phyloP scores from a whole-genome alignment of 208 protist species.

The Acanthamoeba healyi region DNA sequence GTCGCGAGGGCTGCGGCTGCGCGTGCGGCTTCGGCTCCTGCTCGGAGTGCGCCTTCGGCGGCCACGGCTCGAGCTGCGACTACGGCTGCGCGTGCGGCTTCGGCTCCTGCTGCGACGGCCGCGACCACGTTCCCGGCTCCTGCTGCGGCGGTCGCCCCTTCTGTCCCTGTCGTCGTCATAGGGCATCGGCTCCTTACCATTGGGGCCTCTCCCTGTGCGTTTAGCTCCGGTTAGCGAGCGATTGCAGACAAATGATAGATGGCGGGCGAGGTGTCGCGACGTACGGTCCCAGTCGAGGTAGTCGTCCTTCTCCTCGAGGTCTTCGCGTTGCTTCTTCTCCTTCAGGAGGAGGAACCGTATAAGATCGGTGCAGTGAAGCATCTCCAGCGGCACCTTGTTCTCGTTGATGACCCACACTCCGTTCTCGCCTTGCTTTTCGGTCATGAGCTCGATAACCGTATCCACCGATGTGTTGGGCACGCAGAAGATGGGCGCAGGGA shows the following conservation, averaged over 20 bases:
- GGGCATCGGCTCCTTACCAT: neutral
- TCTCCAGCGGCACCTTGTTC: slow-evolving; percentile 44
- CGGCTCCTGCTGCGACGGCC: neutral
- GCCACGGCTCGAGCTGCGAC: neutral
- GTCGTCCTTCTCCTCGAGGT: slow-evolving; percentile 13
- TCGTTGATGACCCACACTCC: slow-evolving; percentile 47
- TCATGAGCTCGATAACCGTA: slow-evolving; percentile 21
- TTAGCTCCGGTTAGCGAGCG: too few relatives aligned
- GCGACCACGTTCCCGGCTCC: neutral
- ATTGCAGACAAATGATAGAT: neutral
- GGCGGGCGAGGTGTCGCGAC: neutral
- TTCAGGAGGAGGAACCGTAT: slow-evolving; percentile 37
- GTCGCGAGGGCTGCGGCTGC: neutral
- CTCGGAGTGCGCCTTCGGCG: neutral
- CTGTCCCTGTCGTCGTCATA: neutral
- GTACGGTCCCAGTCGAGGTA: neutral
- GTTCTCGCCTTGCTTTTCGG: slow-evolving; percentile 38
- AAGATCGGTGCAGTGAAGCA: slow-evolving; percentile 22
- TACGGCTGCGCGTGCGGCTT: neutral
- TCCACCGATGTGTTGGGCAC: slow-evolving; percentile 41
- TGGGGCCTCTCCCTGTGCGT: neutral
- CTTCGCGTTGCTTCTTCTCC: slow-evolving; percentile 45
- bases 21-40: neutral
- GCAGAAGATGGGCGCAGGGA: neutral
- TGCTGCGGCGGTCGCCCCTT: neutral